Conservation (phyloP, 352 stramenopile genomes). For the Globisporangium rhizosaccharum region DNA sequence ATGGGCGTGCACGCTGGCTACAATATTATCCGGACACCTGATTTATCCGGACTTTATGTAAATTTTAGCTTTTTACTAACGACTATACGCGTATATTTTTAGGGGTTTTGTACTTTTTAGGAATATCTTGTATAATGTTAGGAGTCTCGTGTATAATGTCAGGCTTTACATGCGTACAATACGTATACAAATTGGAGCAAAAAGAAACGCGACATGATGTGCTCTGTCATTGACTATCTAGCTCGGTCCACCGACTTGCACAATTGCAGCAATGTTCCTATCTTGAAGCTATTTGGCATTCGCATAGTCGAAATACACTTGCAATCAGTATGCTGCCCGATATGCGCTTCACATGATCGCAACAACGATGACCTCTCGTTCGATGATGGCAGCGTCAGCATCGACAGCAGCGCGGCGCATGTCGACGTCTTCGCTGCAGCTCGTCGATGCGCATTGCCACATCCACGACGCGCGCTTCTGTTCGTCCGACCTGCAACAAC, state of each 20-base stretch:
- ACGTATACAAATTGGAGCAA: too few relatives aligned
- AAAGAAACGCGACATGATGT: not conserved
- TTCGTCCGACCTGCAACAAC: not conserved
- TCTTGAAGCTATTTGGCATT: not conserved
- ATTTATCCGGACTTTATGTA: too few relatives aligned
- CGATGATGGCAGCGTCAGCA: not conserved
- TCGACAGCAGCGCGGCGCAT: not conserved
- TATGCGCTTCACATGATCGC: too few relatives aligned
- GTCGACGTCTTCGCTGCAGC: slow-evolving; percentile 11
- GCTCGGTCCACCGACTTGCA: not conserved
- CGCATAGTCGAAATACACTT: not conserved
- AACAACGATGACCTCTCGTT: too few relatives aligned
- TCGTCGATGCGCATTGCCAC: slow-evolving; percentile 70
- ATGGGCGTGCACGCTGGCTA: too few relatives aligned
- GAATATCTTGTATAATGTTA: too few relatives aligned
- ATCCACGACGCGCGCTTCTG: slow-evolving; percentile 48
- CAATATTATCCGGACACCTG: too few relatives aligned
- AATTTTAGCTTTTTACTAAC: too few relatives aligned
- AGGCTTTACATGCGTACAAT: too few relatives aligned
- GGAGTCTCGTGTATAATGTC: too few relatives aligned
- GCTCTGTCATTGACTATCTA: not conserved
- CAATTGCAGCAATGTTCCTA: not conserved
- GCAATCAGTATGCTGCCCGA: not conserved
- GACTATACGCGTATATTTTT: too few relatives aligned
- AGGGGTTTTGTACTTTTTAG: too few relatives aligned